A percentile compares a stretch with the other conserved stretches of the same genome.
phyloP scores from a whole-genome alignment of 352 stramenopile species.

The Pythium sukuiense region DNA sequence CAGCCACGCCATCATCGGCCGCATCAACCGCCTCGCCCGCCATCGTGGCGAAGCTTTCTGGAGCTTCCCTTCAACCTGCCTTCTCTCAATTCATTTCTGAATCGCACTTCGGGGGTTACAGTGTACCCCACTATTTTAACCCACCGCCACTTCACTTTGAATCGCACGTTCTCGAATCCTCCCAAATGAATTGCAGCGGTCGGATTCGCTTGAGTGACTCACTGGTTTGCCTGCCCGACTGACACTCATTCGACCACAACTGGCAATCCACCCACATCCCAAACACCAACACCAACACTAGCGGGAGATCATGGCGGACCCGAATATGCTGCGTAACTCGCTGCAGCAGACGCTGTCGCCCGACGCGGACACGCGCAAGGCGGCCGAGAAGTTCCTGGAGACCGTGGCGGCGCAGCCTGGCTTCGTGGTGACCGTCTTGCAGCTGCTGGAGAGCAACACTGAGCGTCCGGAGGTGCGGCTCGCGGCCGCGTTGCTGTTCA shows the following conservation, averaged over 20 bases:
- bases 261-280: not conserved
- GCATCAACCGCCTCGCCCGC: not conserved
- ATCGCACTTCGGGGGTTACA: conserved; percentile 1
- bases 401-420: conserved; percentile 59
- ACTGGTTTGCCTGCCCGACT: not conserved
- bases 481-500: conserved; percentile 90
- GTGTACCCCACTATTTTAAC: not conserved
- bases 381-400: conserved; percentile 65
- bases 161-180: conserved; percentile 9
- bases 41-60: conserved; percentile 1
- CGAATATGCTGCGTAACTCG: conserved; percentile 68
- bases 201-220: conserved; percentile 23
- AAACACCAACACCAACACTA: conserved; percentile 5
- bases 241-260: not conserved
- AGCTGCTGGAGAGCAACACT: conserved; percentile 62
- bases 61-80: conserved; percentile 6
- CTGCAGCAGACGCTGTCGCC: conserved; percentile 82
- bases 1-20: not conserved
- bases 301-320: conserved; percentile 28
- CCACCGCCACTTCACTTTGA: conserved; percentile 1
- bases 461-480: conserved; percentile 73
- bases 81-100: conserved; percentile 12
- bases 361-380: conserved; percentile 66
- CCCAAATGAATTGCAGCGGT: conserved; percentile 12
- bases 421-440: conserved; percentile 72